Base-by-base conservation (phyloP, 179 eudicot species). In the Actinidia arguta region DNA sequence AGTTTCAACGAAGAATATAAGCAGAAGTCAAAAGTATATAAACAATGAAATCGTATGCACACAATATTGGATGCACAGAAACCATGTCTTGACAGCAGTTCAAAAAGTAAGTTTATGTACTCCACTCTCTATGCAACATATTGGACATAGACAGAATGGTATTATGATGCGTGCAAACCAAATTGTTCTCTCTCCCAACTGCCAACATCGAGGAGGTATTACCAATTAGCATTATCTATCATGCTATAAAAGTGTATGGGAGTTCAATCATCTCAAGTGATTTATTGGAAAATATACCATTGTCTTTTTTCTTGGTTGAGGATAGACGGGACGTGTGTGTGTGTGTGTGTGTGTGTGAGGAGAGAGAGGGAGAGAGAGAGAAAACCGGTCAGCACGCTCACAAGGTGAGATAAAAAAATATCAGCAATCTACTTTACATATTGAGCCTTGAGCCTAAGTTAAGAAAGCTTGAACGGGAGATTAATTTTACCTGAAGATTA, bases 401-500 rank as follows among this genome's bases (percentile, higher is more conserved):
- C 14, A 12, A 4, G 24, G 44, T 20, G 46, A 17, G 46, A 31
- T 42, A 75, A 18, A 39, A 39, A 2, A 68, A 39, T 6, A 68
- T 8, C 31, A 75, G 66, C 24, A 9, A 20, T 75, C 78, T 31
- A 18, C 36, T 1, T 31, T 55, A 36, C 48, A 36, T 11, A 7
- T 18, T 6, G 22, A 27, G 61, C 61, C 61, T 56, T 54, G 24
- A 44, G 70, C 39, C 12, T 12, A 77, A 42, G 20, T 58, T 59
- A n/a, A 44, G 36, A 31, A 1, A 31, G 36, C 36, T 31, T 31
- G 1, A 31, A 59, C 20, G 17, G 20, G 25, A 72, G 64, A 18
- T 80, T 56, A 51, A 13, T 67, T 72, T 77, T 69, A 95, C 98
- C 96, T 95, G 99, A 82, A 95, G 93, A 88, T 93, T 96, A 80